Evolutionary conservation across 768 basidiomycete genomes (phyloP).

Genomic region (Leccinum aurantiacum): DNA sequence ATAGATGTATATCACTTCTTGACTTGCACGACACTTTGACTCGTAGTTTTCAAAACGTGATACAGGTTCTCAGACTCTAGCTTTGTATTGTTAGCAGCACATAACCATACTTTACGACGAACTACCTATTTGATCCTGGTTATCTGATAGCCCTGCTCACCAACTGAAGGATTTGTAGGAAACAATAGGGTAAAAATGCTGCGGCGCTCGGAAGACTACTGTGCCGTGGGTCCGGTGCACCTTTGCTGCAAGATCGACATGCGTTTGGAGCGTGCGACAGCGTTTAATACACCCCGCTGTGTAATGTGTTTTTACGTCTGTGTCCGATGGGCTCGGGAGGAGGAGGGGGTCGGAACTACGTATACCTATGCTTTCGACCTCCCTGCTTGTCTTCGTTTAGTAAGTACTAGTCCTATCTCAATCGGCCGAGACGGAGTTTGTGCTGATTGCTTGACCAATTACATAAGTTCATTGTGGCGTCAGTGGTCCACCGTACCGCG

Average conservation of each 20-base stretch:
- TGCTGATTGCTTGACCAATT: not conserved
- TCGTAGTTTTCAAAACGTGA: not conserved
- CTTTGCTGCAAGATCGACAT: too few relatives aligned
- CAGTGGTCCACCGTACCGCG: too few relatives aligned
- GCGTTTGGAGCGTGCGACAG: too few relatives aligned
- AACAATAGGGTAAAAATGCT: not conserved
- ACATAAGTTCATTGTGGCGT: not conserved
- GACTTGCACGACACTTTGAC: not conserved
- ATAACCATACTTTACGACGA: not conserved
- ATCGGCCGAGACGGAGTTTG: too few relatives aligned
- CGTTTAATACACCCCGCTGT: not conserved
- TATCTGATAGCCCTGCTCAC: not conserved
- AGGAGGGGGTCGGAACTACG: too few relatives aligned
- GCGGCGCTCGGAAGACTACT: not conserved
- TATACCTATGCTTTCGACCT: too few relatives aligned
- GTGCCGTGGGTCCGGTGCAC: too few relatives aligned
- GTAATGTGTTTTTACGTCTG: not conserved
- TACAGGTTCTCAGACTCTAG: not conserved
- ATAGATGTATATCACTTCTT: not conserved
- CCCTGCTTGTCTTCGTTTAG: too few relatives aligned
- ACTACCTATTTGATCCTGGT: not conserved
- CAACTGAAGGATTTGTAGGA: not conserved
- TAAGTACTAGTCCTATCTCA: too few relatives aligned
- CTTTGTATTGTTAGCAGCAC: not conserved
- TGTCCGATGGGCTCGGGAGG: too few relatives aligned